Evolutionary conservation across 768 basidiomycete genomes (phyloP), one percentile per base, ranked within the genome.

Genomic region (Tephrocybe sp.): DNA sequence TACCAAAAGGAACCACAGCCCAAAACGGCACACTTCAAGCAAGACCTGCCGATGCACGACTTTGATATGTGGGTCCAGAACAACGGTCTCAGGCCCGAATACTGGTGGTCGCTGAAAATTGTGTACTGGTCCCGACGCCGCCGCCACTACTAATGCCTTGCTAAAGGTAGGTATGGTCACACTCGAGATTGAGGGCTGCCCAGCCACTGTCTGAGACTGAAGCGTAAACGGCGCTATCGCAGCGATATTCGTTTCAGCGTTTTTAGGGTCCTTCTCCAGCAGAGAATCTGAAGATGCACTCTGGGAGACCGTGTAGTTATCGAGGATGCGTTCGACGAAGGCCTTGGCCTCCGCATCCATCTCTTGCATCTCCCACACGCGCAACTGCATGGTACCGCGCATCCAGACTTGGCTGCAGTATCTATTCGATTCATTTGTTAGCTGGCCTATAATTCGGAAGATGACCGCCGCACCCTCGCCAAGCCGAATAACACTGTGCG

Each of bases 81-180:
- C 66, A 30, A 68, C 64, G 30, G 59, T 58, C 54, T 71, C 70
- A 5, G 71, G 71, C n/a, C 73, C 73, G 51, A 73, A 73, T n/a
- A 73, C 53, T 12, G 66, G 65, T 9, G 69, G 65, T 7, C 67
- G 63, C 19, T 38, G 30, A 34, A 61, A 57, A 9, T 57, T 49
- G 15, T 54, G 59, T 36, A 27, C 27, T 22, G 39, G 13, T 15
- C 9, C 9, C 19, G 8, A 5, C 31, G 7, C 8, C 11, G n/a
- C 36, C 19, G 43, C 36, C 9, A 37, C 28, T 24, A 16, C 24
- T 13, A 35, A 41, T 21, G 16, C 27, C n/a, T 42, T n/a, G 9
- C 16, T n/a, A 19, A 18, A 46, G 25, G 48, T 47, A 12, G 53
- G 34, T 35, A 54, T 28, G 32, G 48, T 37, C 15, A 52, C 53